Evolutionary conservation across 495 filamentous ascomycete species (phyloP).

Genomic region (Xylaria castorea): DNA sequence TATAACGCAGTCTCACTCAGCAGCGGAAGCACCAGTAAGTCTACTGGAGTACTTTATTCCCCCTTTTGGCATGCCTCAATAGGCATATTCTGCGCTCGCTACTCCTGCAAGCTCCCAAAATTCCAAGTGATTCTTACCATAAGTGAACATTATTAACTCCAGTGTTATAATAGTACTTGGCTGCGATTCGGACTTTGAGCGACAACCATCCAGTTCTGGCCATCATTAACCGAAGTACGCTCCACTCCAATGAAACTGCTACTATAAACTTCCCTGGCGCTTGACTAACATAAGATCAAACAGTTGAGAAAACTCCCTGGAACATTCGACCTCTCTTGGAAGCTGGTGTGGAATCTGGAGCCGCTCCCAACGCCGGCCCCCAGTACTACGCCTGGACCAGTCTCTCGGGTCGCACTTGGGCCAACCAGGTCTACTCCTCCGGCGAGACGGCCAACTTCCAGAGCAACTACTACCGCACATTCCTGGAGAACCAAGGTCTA

Average conservation of each 20-base stretch:
- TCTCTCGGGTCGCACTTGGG: conserved; percentile 9
- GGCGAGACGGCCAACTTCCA: conserved; percentile 38
- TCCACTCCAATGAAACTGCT: conserved; percentile 25
- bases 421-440: conserved; percentile 20
- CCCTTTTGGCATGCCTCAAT: no score
- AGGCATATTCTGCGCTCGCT: no score
- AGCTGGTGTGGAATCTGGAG: conserved; percentile 25
- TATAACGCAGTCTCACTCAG: conserved; percentile 39
- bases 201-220: conserved; percentile 37
- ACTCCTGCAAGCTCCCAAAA: no score
- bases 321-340: conserved; percentile 41
- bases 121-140: no score
- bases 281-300: conserved; percentile 32
- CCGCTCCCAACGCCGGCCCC: conserved; percentile 29
- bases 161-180: no score
- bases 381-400: conserved; percentile 24
- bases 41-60: no score
- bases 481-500: conserved; percentile 41
- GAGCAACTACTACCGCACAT: conserved; percentile 44
- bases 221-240: conserved; percentile 41
- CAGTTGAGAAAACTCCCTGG: conserved; percentile 39
- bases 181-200: conserved; percentile 46
- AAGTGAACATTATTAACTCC: no score
- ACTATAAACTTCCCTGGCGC: conserved; percentile 30
- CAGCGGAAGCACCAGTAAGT: no score